Evolutionary conservation across 192 early-diverging fungal genomes (phyloP), one percentile per base, ranked within the genome.

Genomic region (Mycoemilia scoparia): DNA sequence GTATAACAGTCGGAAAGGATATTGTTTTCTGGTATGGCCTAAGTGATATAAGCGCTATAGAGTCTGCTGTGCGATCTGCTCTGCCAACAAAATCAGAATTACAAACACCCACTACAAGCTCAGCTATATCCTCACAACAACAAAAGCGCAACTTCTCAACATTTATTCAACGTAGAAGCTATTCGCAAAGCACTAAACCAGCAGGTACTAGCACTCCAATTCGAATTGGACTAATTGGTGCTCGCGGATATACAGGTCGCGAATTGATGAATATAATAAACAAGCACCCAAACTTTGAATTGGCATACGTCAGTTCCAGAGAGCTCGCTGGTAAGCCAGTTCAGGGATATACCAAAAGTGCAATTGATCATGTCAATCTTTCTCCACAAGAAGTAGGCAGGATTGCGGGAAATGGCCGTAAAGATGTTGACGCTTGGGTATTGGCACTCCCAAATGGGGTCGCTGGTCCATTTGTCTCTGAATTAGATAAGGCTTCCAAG

Each of bases 21-120:
- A 87, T 83, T 10, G 60, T 90, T 29, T 96, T 96, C 60, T 99
- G 86, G 79, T 85, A 86, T 45, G 91, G 95, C 12, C 56, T 95
- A 29, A 60, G 48, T 60, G 47, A 67, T 63, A n/a, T n/a, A n/a
- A n/a, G n/a, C n/a, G n/a, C n/a, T n/a, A n/a, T n/a, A n/a, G n/a
- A 28, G 27, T 12, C 27, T 9, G 27, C 27, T 9, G 27, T 28
- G 27, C 9, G 9, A 9, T 28, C 12, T 12, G 9, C 27, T 28
- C 27, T 28, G 27, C 27, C 27, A 28, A 28, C 27, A 28, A 28
- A 12, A 28, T n/a, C n/a, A n/a, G n/a, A n/a, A n/a, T n/a, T n/a
- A n/a, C n/a, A n/a, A n/a, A n/a, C n/a, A n/a, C n/a, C n/a, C n/a
- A n/a, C n/a, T n/a, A n/a, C n/a, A n/a, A n/a, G n/a, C n/a, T n/a